phyloP scores from a whole-genome alignment of 2,329 filamentous ascomycete species.

The Atkinsonella texensis region DNA sequence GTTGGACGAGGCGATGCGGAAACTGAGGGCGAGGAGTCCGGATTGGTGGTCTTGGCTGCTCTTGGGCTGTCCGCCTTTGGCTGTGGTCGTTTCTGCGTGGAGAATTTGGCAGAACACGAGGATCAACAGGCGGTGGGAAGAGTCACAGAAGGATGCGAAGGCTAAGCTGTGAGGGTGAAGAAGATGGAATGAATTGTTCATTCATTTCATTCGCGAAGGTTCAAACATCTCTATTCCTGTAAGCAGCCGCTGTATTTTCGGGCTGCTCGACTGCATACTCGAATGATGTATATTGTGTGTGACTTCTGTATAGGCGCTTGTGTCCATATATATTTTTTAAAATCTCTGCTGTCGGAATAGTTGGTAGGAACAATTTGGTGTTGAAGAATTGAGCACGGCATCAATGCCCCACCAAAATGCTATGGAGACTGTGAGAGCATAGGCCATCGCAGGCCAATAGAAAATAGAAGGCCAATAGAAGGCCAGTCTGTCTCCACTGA shows the following conservation, averaged over 20 bases:
- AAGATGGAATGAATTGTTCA: neutral
- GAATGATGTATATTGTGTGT: too few relatives aligned
- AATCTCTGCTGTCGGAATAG: too few relatives aligned
- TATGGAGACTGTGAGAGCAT: too few relatives aligned
- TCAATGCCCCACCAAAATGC: too few relatives aligned
- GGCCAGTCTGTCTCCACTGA: neutral
- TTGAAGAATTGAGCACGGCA: too few relatives aligned
- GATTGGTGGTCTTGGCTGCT: constrained; percentile 73
- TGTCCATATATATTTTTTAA: too few relatives aligned
- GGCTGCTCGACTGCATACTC: too few relatives aligned
- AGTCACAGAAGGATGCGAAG: constrained; percentile 8
- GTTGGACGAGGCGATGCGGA: constrained; percentile 52
- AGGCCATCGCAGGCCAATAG: too few relatives aligned
- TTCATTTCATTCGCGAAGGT: neutral
- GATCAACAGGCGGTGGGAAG: constrained; percentile 60
- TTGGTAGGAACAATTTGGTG: too few relatives aligned
- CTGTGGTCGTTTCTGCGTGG: constrained; percentile 55
- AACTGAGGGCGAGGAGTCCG: constrained; percentile 52
- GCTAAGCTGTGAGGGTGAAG: constrained; percentile 5
- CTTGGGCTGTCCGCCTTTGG: constrained; percentile 62
- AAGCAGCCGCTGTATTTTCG: neutral
- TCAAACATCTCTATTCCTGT: neutral
- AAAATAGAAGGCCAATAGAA: too few relatives aligned
- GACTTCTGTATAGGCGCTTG: too few relatives aligned
- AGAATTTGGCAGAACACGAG: constrained; percentile 59